Evolutionary conservation across 2,329 filamentous ascomycete species (phyloP), one percentile per base, ranked within the genome.

Genomic region (Alternaria rosae): DNA sequence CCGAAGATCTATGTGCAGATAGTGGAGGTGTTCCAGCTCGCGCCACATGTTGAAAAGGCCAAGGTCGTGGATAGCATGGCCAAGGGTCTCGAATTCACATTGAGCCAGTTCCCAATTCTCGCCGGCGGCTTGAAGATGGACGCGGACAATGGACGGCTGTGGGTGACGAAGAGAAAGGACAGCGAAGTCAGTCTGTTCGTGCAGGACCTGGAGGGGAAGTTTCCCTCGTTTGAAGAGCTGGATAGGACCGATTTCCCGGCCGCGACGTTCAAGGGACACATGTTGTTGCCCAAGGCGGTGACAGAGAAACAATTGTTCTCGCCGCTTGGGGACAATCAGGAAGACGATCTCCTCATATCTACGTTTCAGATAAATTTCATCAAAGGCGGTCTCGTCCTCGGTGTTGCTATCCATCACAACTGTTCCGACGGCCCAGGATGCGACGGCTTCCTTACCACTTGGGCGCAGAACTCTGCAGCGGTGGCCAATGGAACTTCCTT

Each of bases 321-420:
- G 10, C 51, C 51, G 25, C 32, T 53, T 11, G 51, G 51, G 11
- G 32, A 42, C n/a, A 53, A 53, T 6, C 32, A 53, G 13, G 21
- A 42, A 21, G 35, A 53, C 35, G 32, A 53, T 53, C 32, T 53
- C 15, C 47, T 44, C 20, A 35, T 67, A 17, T 59, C 71, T 15
- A 65, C 62, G 9, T 67, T 70, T 12, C 74, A 77, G 55, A 30
- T 69, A 53, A 77, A 65, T 57, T 74, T 76, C 47, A 72, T 77
- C 53, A 54, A 44, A 7, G 71, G 72, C 28, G 74, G 74, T n/a
- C 38, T 76, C 13, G 64, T 77, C 35, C 42, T 77, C 10, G 73
- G 53, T 11, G 25, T 67, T 15, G 73, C 74, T 15, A 55, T 75
- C 15, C 70, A 74, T 45, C 75, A 77, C 53, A 57, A 57, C 25